Evolutionary conservation across 805 yeast species (phyloP).

Genomic region (Komagataella pastoris): DNA sequence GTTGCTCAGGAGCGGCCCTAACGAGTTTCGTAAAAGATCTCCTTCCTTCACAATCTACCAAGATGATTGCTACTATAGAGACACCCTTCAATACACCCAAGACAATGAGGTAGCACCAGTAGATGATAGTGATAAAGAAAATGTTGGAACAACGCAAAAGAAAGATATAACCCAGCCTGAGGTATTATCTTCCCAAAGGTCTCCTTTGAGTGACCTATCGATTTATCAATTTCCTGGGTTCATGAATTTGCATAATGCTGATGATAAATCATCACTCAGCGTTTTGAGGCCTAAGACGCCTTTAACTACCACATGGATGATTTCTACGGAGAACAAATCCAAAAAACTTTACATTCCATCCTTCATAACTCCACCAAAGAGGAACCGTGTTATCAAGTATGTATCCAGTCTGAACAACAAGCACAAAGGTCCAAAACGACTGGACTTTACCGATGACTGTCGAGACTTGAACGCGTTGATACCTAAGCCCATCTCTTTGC

Average conservation of each 20-base stretch:
- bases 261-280: background rate
- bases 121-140: background rate
- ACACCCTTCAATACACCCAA: background rate
- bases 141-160: background rate
- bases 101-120: background rate
- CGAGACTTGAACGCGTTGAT: background rate
- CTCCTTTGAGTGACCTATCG: background rate
- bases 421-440: background rate
- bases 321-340: background rate
- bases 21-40: background rate
- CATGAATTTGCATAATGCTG: background rate
- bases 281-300: background rate
- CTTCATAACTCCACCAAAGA: conserved; percentile 1
- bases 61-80: background rate
- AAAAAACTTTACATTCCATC: conserved; percentile 1
- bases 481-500: background rate
- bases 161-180: background rate
- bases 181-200: background rate
- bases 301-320: background rate
- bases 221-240: background rate
- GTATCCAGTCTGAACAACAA: background rate
- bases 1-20: background rate
- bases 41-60: background rate
- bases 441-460: background rate
- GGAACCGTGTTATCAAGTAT: conserved; percentile 1